Percentiles rank a stretch among this genome's conserved stretches.
These are phyloP conservation scores for Arabis hirsuta DNA, from an alignment of 345 rosid species.

Conservation along the genomic window DNA sequence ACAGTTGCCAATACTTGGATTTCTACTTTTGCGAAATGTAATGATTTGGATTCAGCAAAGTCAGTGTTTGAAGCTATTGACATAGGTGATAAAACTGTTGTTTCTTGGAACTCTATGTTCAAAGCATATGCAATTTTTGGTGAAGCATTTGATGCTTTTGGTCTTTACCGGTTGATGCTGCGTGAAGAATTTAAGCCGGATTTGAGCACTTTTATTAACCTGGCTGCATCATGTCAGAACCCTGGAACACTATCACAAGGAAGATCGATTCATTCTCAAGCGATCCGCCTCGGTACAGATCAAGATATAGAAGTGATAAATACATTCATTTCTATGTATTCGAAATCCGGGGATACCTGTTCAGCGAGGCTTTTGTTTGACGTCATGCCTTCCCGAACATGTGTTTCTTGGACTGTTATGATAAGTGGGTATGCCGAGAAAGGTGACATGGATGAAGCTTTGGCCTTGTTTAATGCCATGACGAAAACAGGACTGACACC, in stretches of 20 bases:
- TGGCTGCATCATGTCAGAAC: slow-evolving; percentile 55
- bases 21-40: slow-evolving; percentile 63
- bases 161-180: slow-evolving; percentile 60
- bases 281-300: slow-evolving; percentile 53
- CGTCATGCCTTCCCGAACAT: slow-evolving; percentile 48
- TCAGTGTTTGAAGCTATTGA: slow-evolving; percentile 55
- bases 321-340: slow-evolving; percentile 71
- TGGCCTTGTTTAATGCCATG: slow-evolving; percentile 58
- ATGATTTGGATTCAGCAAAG: slow-evolving; percentile 54
- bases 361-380: slow-evolving; percentile 65
- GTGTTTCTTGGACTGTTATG: slow-evolving; percentile 88
- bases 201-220: slow-evolving; percentile 60
- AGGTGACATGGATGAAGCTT: slow-evolving; percentile 64
- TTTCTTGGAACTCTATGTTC: slow-evolving; percentile 71
- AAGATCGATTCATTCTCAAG: slow-evolving; percentile 61
- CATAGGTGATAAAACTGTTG: slow-evolving; percentile 43
- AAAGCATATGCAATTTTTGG: slow-evolving; percentile 53
- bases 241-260: slow-evolving; percentile 52
- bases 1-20: slow-evolving; percentile 66
- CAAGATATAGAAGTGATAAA: slow-evolving; percentile 49
- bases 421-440: slow-evolving; percentile 72
- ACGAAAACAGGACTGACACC: slow-evolving; percentile 51
- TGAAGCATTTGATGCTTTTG: slow-evolving; percentile 44
- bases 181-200: slow-evolving; percentile 54
- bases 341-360: slow-evolving; percentile 52